A percentile compares a stretch with the other conserved stretches of the same genome.
Conservation (phyloP, 805 yeast species). For the Yamadazyma endophytica region DNA sequence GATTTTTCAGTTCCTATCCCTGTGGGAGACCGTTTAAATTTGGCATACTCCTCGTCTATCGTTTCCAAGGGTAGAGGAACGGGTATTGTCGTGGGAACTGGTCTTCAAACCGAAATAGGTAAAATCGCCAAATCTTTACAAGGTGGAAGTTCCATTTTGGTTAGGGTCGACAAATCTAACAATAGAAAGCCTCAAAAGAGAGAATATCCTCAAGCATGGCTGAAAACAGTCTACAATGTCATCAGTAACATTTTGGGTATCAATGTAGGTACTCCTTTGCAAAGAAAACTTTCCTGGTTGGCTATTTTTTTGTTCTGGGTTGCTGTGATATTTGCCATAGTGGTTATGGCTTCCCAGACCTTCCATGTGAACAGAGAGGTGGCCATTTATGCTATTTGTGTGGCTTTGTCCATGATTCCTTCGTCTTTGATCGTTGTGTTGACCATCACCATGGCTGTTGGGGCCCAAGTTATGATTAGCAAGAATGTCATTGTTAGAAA, state of each 20-base stretch:
- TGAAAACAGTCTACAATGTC: conserved; percentile 39
- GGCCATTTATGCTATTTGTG: conserved; percentile 38
- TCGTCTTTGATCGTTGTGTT: conserved; percentile 35
- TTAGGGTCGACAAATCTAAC: conserved; percentile 31
- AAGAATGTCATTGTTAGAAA: conserved; percentile 35
- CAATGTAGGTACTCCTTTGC: conserved; percentile 44
- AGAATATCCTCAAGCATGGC: conserved; percentile 30
- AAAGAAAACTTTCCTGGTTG: conserved; percentile 43
- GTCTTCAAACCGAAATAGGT: conserved; percentile 39
- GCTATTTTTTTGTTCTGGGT: conserved; percentile 50
- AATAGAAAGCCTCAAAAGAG: conserved; percentile 32
- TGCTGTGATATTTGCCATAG: conserved; percentile 35
- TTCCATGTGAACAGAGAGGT: conserved; percentile 29
- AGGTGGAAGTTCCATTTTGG: conserved; percentile 18
- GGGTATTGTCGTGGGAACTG: conserved; percentile 37
- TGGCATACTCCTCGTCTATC: conserved; percentile 32
- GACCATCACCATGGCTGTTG: conserved; percentile 39
- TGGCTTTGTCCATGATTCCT: conserved; percentile 38
- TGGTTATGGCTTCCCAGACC: conserved; percentile 35
- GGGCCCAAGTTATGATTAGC: conserved; percentile 34
- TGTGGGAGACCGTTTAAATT: conserved; percentile 33
- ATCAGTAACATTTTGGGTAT: conserved; percentile 44
- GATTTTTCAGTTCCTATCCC: conserved; percentile 33
- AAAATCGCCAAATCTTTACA: conserved; percentile 34
- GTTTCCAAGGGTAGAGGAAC: conserved; percentile 41